Evolutionary conservation across 2,329 filamentous ascomycete species (phyloP), one percentile per base, ranked within the genome.

Genomic region (Lasiodiplodia sp.): DNA sequence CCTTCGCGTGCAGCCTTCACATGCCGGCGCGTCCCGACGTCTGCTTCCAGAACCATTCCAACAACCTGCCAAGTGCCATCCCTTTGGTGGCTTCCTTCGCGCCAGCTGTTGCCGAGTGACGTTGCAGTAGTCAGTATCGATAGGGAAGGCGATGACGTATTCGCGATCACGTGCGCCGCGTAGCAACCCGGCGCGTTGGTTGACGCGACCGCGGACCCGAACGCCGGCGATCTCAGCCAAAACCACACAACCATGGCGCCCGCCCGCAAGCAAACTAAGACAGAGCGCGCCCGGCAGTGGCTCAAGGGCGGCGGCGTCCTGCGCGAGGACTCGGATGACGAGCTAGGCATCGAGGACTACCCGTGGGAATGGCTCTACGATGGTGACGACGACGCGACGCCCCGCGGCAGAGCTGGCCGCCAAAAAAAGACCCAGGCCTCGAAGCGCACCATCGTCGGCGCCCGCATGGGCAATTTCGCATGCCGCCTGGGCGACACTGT

Each of bases 271-370:
- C 76, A 77, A 37, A 79, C 82, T 8, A 82, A 79, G 66, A 73
- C 80, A 52, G 81, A 85, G 70, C 78, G 83, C 67, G 85, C 84
- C 34, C 81, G 83, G 55, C 80, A 82, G 58, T 82, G 77, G 75
- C 83, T 90, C 69, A 86, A 81, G 70, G 88, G 79, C 72, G 87
- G 88, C 56, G 91, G 90, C 37, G 84, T 94, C 12, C 81, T 84
- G 7, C 86, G 91, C 74, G 92, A 96, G 70, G 91, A 97, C 77
- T 96, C 93, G 0, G 94, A 97, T 78, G 94, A 97, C 79, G 95
- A 97, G 78, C 87, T 96, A 31, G 83, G 83, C 63, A 77, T 80
- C 66, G 83, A 85, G 70, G 83, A 85, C 73, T 79, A 79, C 69
- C 83, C 83, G 6, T 86, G 83, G 83, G 80, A 85, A 75, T 85